Base-by-base conservation (phyloP, 495 filamentous ascomycete species). In the Aspergillus cristatus region DNA sequence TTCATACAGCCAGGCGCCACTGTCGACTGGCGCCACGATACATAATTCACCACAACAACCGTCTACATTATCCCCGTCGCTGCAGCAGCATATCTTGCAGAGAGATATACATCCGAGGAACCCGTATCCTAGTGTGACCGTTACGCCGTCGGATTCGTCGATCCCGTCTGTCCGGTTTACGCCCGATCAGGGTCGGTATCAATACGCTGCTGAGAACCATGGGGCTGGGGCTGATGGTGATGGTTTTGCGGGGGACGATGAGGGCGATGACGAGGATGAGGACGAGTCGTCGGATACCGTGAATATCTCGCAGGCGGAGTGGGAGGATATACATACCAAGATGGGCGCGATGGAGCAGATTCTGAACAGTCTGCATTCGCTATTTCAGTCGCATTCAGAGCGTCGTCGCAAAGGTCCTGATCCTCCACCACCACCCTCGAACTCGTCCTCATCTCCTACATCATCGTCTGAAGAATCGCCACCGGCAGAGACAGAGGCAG, bases 1-100 rank as follows among this genome's bases (percentile, higher is more conserved):
- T 49, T 75, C 78, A 28, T 84, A 84, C 65, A 81, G 81, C 50
- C 79, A 78, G 16, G 81, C 81, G 48, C 62, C 72, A 7, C 8
- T 24, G 20, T 24, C 20, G 20, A 8, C 4, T 24, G 20, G 20
- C 20, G n/a, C n/a, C n/a, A n/a, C n/a, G n/a, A n/a, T n/a, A n/a
- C n/a, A n/a, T n/a, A n/a, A n/a, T n/a, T n/a, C n/a, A n/a, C 42
- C 22, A 22, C 52, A 32, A 31, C 55, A 39, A 14, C 37, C 32
- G 25, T 42, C 15, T 14, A 47, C 18, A 43, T 51, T 1, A 33
- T 45, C 13, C 33, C 41, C 20, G 47, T 50, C 22, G 45, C 51
- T 14, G 41, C 55, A 7, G 28, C 50, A 18, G 38, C 50, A 22
- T 20, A n/a, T n/a, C n/a, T n/a, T n/a, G n/a, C n/a, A n/a, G n/a